phyloP scores from a whole-genome alignment of 306 rosid species.

The Rosa lucieae region DNA sequence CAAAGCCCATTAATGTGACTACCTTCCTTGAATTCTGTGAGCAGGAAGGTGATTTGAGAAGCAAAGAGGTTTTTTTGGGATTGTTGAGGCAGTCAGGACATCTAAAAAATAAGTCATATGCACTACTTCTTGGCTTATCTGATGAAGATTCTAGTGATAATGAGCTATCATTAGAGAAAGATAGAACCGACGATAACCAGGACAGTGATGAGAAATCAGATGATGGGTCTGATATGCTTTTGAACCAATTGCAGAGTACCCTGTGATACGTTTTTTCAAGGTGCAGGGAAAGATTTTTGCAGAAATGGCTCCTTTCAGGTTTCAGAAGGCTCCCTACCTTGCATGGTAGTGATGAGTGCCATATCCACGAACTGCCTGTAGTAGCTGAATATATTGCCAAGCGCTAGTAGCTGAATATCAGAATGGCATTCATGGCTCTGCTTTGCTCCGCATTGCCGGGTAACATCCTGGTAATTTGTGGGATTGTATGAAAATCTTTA shows the following conservation, averaged over 20 bases:
- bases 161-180: conserved; percentile 26
- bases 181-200: conserved; percentile 21
- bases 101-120: conserved; percentile 47
- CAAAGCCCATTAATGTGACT: conserved; percentile 50
- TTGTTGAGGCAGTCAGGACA: conserved; percentile 54
- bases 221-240: conserved; percentile 55
- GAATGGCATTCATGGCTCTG: background rate
- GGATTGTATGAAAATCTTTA: background rate
- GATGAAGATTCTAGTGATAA: conserved; percentile 22
- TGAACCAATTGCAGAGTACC: conserved; percentile 46
- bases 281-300: conserved; percentile 4
- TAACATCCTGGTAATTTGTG: conserved; percentile 1
- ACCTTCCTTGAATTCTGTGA: conserved; percentile 58
- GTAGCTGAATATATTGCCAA: background rate
- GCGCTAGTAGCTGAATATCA: background rate
- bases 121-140: conserved; percentile 52
- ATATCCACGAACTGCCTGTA: background rate
- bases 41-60: conserved; percentile 47
- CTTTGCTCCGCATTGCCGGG: conserved; percentile 2
- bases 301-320: conserved; percentile 8
- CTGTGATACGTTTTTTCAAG: conserved; percentile 27
- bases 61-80: conserved; percentile 50
- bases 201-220: conserved; percentile 31
- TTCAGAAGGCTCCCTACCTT: conserved; percentile 10
- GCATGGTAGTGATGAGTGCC: conserved; percentile 12